Evolutionary conservation across 805 yeast genomes (phyloP).

Genomic region (Candida piceae): DNA sequence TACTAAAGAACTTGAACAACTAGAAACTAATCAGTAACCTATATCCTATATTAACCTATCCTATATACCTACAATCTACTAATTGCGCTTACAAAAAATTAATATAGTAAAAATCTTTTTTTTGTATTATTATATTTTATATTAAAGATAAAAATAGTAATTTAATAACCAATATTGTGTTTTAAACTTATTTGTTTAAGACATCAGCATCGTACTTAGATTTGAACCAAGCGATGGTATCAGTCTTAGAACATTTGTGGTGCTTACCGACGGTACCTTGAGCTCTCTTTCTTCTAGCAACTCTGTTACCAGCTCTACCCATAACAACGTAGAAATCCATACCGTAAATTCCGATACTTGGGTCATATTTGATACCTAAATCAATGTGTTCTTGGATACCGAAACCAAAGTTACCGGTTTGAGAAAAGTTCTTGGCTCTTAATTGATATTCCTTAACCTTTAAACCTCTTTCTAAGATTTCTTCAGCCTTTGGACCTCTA

Average conservation of each 20-base stretch:
- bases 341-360: constrained; percentile 99
- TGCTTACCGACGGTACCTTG: constrained; percentile 82
- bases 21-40: not conserved
- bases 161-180: too few relatives aligned
- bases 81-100: not conserved
- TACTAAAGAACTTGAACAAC: constrained; percentile 14
- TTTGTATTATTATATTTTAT: too few relatives aligned
- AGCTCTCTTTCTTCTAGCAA: constrained; percentile 97
- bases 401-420: constrained; percentile 99
- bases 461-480: constrained; percentile 98
- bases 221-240: constrained; percentile 98
- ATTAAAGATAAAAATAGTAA: too few relatives aligned
- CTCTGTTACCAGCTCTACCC: constrained; percentile 99
- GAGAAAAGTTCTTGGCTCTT: constrained; percentile 90
- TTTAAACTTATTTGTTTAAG: constrained; percentile 62
- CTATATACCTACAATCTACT: not conserved
- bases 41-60: too few relatives aligned
- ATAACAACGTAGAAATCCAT: constrained; percentile 99
- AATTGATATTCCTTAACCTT: constrained; percentile 99
- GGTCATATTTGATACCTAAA: constrained; percentile 99
- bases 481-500: constrained; percentile 99
- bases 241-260: constrained; percentile 90
- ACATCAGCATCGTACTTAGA: constrained; percentile 99
- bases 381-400: constrained; percentile 99
- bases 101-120: too few relatives aligned